phyloP scores from a whole-genome alignment of 2,329 filamentous ascomycete species.

The Helminthosporium solani region DNA sequence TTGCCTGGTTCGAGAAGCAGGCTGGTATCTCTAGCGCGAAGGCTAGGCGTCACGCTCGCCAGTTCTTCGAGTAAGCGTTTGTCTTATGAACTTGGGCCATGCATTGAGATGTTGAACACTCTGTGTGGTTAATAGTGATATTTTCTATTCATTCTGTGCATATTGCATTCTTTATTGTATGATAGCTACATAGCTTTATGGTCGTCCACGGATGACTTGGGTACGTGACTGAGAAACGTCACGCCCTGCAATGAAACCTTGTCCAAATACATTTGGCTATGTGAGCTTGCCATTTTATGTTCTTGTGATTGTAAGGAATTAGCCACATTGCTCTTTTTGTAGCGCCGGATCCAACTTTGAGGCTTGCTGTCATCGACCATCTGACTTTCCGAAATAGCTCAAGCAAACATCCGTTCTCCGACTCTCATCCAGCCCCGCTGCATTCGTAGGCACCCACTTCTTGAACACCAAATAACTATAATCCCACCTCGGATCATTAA shows the following conservation, averaged over 20 bases:
- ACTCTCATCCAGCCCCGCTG: constrained; percentile 3
- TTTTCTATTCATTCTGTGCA: not conserved
- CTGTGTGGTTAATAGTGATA: too few relatives aligned
- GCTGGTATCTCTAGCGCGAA: constrained; percentile 15
- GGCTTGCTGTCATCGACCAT: not conserved
- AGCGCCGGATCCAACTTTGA: too few relatives aligned
- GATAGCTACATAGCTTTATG: not conserved
- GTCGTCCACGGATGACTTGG: too few relatives aligned
- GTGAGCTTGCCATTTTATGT: too few relatives aligned
- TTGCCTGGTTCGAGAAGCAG: constrained; percentile 36
- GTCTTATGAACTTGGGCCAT: too few relatives aligned
- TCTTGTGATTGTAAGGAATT: too few relatives aligned
- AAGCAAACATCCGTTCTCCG: not conserved
- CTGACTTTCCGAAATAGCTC: not conserved
- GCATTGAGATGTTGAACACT: too few relatives aligned
- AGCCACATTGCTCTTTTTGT: too few relatives aligned
- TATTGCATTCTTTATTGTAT: not conserved
- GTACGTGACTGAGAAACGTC: too few relatives aligned
- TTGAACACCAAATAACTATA: constrained; percentile 36
- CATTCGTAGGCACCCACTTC: constrained; percentile 1
- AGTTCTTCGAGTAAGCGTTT: constrained; percentile 16
- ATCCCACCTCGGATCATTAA: constrained; percentile 54
- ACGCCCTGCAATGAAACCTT: too few relatives aligned
- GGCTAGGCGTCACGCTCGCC: constrained; percentile 31
- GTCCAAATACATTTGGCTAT: too few relatives aligned